phyloP scores from a whole-genome alignment of 176 grass and related monocot species.

The Rhipidocladum racemiflorum region DNA sequence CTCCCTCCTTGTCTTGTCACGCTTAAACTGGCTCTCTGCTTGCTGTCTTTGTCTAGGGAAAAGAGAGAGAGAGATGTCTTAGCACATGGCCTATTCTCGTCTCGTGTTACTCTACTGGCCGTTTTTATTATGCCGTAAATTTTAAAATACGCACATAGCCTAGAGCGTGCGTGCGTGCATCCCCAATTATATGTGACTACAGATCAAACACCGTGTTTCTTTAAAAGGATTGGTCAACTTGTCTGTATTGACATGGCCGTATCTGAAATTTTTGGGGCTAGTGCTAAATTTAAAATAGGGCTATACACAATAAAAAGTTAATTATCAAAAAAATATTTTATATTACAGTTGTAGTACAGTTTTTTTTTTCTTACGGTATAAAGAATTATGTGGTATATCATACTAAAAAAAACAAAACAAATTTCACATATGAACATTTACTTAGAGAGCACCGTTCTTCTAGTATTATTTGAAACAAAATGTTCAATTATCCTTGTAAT shows the following conservation, averaged over 20 bases:
- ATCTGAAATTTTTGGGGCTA: too few relatives aligned
- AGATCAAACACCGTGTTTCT: neutral
- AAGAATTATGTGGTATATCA: too few relatives aligned
- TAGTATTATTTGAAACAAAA: too few relatives aligned
- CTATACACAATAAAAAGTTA: too few relatives aligned
- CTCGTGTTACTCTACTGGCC: neutral
- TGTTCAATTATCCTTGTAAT: too few relatives aligned
- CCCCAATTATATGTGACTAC: neutral
- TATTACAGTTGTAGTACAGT: too few relatives aligned
- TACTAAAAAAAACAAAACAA: too few relatives aligned
- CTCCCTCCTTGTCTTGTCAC: conserved; percentile 6
- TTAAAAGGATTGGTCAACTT: neutral
- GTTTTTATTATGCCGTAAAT: neutral
- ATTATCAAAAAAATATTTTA: too few relatives aligned
- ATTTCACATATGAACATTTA: too few relatives aligned
- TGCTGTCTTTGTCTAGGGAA: neutral
- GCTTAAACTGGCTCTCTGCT: neutral
- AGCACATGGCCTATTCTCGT: neutral
- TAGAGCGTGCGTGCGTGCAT: neutral
- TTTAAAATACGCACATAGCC: neutral
- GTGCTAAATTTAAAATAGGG: too few relatives aligned
- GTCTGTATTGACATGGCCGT: neutral
- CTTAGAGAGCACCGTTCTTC: too few relatives aligned
- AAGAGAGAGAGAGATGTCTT: neutral
- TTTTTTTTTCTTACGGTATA: too few relatives aligned